Conservation (phyloP, 192 early-diverging fungal species). For the Linnemannia exigua region DNA sequence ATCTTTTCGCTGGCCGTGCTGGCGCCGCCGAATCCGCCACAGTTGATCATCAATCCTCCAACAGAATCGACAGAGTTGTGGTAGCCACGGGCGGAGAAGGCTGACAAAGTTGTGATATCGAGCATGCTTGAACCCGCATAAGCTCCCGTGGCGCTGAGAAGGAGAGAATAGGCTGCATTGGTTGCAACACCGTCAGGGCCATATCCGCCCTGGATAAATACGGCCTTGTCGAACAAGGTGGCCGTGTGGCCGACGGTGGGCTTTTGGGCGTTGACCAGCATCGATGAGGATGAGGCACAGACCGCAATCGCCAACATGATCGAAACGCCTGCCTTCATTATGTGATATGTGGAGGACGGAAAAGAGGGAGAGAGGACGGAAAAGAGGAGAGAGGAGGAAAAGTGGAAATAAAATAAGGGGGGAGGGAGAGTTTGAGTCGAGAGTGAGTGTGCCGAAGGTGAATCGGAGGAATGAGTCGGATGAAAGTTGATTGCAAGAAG, state of each 20-base stretch:
- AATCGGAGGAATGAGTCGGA: slow-evolving; percentile 6
- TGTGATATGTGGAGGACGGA: not conserved
- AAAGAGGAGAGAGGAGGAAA: not conserved
- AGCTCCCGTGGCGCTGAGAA: slow-evolving; percentile 1
- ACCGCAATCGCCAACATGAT: slow-evolving; percentile 17
- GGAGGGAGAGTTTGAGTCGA: not conserved
- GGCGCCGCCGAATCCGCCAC: slow-evolving; percentile 17
- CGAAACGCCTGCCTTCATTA: slow-evolving; percentile 15
- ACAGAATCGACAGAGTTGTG: not conserved
- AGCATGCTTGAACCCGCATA: not conserved
- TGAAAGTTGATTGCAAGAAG: not conserved
- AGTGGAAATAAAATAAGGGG: slow-evolving; percentile 2
- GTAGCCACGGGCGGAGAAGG: slow-evolving; percentile 23
- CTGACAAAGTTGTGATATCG: slow-evolving; percentile 12
- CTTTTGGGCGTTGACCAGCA: slow-evolving; percentile 13
- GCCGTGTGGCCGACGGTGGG: slow-evolving; percentile 33
- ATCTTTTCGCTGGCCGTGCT: not conserved
- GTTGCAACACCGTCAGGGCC: not conserved
- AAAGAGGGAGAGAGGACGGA: not conserved
- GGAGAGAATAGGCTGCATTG: slow-evolving; percentile 27
- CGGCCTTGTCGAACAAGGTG: slow-evolving; percentile 17
- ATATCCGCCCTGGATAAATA: slow-evolving; percentile 47
- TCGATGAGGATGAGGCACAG: slow-evolving; percentile 15
- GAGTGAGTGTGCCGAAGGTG: not conserved
- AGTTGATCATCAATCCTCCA: slow-evolving; percentile 18